phyloP scores from a whole-genome alignment of 768 basidiomycete genomes.

The Lactifluus subvellereus region DNA sequence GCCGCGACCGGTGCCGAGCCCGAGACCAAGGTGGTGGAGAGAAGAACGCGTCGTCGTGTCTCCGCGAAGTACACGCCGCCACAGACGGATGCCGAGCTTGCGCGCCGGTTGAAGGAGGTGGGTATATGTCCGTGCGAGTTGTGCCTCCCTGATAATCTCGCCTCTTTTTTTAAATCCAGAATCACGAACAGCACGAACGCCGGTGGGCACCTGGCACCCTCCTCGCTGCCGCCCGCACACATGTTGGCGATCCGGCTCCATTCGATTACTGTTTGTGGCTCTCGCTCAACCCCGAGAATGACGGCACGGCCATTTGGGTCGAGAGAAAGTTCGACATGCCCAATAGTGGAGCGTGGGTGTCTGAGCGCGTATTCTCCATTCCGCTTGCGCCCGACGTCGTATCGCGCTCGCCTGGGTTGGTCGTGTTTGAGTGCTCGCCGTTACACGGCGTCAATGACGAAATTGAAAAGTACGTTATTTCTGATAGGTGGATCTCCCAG shows the following conservation, averaged over 20 bases:
- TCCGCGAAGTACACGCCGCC: constrained; percentile 46
- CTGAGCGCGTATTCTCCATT: constrained; percentile 56
- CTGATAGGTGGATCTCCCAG: neutral
- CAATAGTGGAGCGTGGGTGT: constrained; percentile 54
- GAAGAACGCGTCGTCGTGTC: constrained; percentile 33
- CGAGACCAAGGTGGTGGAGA: constrained; percentile 28
- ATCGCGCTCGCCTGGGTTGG: constrained; percentile 46
- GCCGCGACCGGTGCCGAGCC: neutral
- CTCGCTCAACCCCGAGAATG: constrained; percentile 66
- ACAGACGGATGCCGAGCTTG: constrained; percentile 59
- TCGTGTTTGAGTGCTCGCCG: constrained; percentile 74
- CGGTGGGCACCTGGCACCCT: constrained; percentile 76
- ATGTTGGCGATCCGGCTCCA: constrained; percentile 32
- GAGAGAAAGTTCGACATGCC: constrained; percentile 72
- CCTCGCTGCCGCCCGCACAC: constrained; percentile 41
- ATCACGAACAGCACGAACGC: constrained; percentile 61
- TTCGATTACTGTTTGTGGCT: constrained; percentile 63
- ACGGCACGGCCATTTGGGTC: constrained; percentile 76
- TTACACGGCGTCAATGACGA: constrained; percentile 56
- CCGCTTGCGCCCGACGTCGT: constrained; percentile 35
- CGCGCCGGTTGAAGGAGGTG: constrained; percentile 64
- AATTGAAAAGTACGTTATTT: constrained; percentile 50
- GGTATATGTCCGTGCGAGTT: constrained; percentile 12
- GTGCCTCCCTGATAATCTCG: neutral
- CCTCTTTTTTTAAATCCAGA: constrained; percentile 37